phyloP scores from a whole-genome alignment of 805 yeast species.

The Groenewaldozyma tartarivorans region DNA sequence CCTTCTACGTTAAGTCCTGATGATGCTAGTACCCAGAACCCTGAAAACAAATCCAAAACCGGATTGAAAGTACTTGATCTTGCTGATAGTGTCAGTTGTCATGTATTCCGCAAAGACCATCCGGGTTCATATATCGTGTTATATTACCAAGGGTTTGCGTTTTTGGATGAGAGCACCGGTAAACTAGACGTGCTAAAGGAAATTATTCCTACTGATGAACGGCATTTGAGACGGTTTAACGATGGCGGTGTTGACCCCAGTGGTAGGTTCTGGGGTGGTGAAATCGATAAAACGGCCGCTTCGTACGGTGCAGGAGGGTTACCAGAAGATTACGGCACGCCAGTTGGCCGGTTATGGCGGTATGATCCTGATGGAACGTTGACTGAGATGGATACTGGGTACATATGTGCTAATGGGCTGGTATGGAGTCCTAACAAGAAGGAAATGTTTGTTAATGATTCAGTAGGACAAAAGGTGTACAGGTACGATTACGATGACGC shows the following conservation, averaged over 20 bases:
- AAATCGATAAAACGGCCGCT: slow-evolving; percentile 24
- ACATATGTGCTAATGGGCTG: slow-evolving; percentile 47
- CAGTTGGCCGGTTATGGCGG: slow-evolving; percentile 28
- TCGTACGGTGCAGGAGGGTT: slow-evolving; percentile 21
- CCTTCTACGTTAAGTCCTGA: slow-evolving; percentile 12
- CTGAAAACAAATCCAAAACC: slow-evolving; percentile 14
- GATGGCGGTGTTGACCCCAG: slow-evolving; percentile 74
- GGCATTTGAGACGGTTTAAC: slow-evolving; percentile 43
- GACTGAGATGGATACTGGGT: slow-evolving; percentile 24
- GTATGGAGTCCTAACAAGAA: slow-evolving; percentile 40
- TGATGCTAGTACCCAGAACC: slow-evolving; percentile 1
- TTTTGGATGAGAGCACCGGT: slow-evolving; percentile 28
- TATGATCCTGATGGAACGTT: slow-evolving; percentile 28
- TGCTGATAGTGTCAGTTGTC: slow-evolving; percentile 26
- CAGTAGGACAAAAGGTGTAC: slow-evolving; percentile 39
- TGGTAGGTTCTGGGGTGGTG: slow-evolving; percentile 59
- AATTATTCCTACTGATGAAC: slow-evolving; percentile 23
- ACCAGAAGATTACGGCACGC: slow-evolving; percentile 18
- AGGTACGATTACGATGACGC: slow-evolving; percentile 34
- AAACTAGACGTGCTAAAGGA: slow-evolving; percentile 24
- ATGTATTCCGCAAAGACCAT: slow-evolving; percentile 23
- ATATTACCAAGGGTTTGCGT: slow-evolving; percentile 28
- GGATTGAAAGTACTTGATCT: slow-evolving; percentile 21
- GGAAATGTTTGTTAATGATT: slow-evolving; percentile 44
- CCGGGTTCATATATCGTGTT: slow-evolving; percentile 26